Evolutionary conservation across 2,329 filamentous ascomycete species (phyloP).

Genomic region (Sporothrix humicola): DNA sequence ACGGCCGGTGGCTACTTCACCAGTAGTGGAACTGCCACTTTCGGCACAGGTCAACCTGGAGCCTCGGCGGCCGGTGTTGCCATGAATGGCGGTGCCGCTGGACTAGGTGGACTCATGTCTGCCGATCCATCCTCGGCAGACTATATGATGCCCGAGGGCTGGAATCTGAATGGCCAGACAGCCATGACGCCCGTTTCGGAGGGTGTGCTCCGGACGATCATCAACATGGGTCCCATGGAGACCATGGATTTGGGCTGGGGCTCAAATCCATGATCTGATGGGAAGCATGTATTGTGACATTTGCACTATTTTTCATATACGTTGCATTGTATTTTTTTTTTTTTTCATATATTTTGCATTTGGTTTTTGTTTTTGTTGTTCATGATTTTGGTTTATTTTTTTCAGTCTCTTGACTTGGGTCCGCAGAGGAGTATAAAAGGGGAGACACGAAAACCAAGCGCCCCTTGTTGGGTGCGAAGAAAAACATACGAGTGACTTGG

Average conservation of each 20-base stretch:
- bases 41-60: slow-evolving; percentile 41
- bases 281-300: neutral
- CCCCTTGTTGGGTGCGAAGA: neutral
- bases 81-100: slow-evolving; percentile 17
- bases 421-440: slow-evolving; percentile 5
- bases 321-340: neutral
- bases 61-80: neutral
- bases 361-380: neutral
- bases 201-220: slow-evolving; percentile 61
- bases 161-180: slow-evolving; percentile 51
- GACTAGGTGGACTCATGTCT: slow-evolving; percentile 33
- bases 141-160: slow-evolving; percentile 53
- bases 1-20: slow-evolving; percentile 49
- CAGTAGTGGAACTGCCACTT: neutral
- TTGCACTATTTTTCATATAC: neutral
- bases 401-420: too few species aligned
- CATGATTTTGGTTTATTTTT: neutral
- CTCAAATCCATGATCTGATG: slow-evolving; percentile 31
- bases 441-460: neutral
- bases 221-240: slow-evolving; percentile 66
- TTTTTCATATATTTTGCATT: neutral
- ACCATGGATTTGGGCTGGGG: slow-evolving; percentile 62
- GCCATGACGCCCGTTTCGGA: slow-evolving; percentile 63
- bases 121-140: slow-evolving; percentile 45
- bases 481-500: neutral